Percentiles rank a stretch among this genome's conserved stretches.
phyloP scores from a whole-genome alignment of 208 protist genomes.

The Angomonas ambiguus region DNA sequence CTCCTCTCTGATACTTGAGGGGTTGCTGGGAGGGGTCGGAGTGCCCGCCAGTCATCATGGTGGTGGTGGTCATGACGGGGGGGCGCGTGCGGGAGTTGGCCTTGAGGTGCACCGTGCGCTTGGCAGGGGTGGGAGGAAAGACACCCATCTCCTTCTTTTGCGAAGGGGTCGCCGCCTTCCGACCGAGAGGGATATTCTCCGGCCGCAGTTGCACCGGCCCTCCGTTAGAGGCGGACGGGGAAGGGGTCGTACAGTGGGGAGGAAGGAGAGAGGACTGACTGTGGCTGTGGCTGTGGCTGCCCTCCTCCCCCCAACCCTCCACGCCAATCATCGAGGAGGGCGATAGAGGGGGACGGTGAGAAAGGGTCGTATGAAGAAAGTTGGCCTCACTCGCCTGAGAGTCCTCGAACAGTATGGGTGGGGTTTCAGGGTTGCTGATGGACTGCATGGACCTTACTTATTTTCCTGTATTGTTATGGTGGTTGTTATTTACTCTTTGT shows the following conservation, averaged over 20 bases:
- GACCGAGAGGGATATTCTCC: not conserved
- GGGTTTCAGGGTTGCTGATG: not conserved
- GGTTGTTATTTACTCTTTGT: constrained; percentile 9
- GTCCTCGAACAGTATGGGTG: not conserved
- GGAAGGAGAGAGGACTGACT: too few relatives aligned
- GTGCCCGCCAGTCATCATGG: not conserved
- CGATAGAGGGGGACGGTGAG: not conserved
- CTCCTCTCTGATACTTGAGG: constrained; percentile 4
- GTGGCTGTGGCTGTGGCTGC: not conserved
- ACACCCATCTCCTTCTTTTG: not conserved
- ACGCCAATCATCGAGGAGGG: not conserved
- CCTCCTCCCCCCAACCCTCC: not conserved
- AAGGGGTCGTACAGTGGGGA: not conserved
- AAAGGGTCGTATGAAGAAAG: not conserved
- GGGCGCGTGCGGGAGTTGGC: not conserved
- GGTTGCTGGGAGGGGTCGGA: not conserved
- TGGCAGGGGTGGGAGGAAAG: not conserved
- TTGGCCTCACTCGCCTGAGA: constrained; percentile 1
- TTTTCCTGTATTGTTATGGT: not conserved
- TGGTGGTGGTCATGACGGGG: not conserved
- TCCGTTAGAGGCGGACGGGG: not conserved
- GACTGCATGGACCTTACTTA: too few relatives aligned
- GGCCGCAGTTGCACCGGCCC: not conserved
- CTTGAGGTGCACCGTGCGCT: not conserved
- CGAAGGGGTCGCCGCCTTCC: not conserved